These are phyloP conservation scores for Uncinocarpus reesii DNA, from an alignment of 2,329 filamentous ascomycete species.

Conservation along the genomic window DNA sequence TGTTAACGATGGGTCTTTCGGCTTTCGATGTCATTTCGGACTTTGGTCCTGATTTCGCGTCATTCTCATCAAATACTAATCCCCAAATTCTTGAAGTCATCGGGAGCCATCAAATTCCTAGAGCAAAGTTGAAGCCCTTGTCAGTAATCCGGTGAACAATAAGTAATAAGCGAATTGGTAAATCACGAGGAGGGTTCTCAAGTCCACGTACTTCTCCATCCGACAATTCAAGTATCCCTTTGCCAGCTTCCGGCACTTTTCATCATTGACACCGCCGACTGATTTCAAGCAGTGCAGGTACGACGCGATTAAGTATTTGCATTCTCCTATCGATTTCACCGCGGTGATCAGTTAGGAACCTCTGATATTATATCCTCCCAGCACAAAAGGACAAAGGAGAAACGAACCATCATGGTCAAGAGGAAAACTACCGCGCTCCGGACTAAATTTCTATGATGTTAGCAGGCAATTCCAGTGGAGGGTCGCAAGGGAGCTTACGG, in stretches of 20 bases:
- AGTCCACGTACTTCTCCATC: constrained; percentile 70
- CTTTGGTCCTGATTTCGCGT: constrained; percentile 15
- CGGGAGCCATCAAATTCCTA: constrained; percentile 90
- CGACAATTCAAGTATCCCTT: constrained; percentile 84
- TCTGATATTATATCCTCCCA: neutral
- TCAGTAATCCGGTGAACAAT: constrained; percentile 2
- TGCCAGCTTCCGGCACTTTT: constrained; percentile 72
- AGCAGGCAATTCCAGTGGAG: neutral
- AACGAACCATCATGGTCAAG: constrained; percentile 73
- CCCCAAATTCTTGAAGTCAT: constrained; percentile 93
- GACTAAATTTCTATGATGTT: constrained; percentile 42
- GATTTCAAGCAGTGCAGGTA: constrained; percentile 84
- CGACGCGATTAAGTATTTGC: constrained; percentile 73
- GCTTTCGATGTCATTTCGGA: constrained; percentile 1
- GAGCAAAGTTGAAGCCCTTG: neutral
- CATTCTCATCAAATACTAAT: constrained; percentile 48
- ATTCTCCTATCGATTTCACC: constrained; percentile 56
- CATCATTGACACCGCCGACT: constrained; percentile 71
- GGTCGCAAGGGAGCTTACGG: constrained; percentile 45
- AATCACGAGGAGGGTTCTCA: neutral
- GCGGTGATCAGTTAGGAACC: neutral
- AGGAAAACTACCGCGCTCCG: constrained; percentile 89
- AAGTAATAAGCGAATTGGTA: neutral
- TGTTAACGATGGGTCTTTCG: neutral
- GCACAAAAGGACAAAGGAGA: neutral